phyloP scores from a whole-genome alignment of 202 grass and related monocot genomes.

The Elaeis oleifera region DNA sequence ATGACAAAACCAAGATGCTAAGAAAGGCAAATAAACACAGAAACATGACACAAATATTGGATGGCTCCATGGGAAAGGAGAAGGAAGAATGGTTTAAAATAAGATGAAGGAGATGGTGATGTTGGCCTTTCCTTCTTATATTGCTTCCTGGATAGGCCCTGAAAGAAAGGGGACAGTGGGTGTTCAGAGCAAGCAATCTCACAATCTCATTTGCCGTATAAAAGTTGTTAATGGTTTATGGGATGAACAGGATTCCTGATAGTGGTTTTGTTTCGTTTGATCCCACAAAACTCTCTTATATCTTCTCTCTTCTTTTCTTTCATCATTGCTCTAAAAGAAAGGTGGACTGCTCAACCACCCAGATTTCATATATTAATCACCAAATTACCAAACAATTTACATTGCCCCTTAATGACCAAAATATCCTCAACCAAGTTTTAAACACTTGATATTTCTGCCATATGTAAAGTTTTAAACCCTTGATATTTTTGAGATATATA shows the following conservation, averaged over 20 bases:
- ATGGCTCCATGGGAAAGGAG: slow-evolving; percentile 7
- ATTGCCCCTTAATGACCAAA: slow-evolving; percentile 16
- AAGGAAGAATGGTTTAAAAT: slow-evolving; percentile 23
- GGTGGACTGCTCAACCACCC: slow-evolving; percentile 35
- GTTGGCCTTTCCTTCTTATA: slow-evolving; percentile 9
- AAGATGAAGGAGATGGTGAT: slow-evolving; percentile 22
- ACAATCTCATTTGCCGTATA: slow-evolving; percentile 36
- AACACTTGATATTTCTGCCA: slow-evolving; percentile 4
- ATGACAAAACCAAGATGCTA: too few relatives aligned
- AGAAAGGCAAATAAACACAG: not conserved
- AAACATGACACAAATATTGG: slow-evolving; percentile 22
- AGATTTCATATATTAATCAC: slow-evolving; percentile 36
- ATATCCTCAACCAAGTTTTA: slow-evolving; percentile 16
- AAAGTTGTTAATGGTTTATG: slow-evolving; percentile 32
- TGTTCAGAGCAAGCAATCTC: slow-evolving; percentile 35
- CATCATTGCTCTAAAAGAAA: slow-evolving; percentile 25
- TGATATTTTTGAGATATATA: too few relatives aligned
- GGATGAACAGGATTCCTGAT: slow-evolving; percentile 29
- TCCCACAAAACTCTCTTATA: slow-evolving; percentile 42
- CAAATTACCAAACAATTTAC: slow-evolving; percentile 25
- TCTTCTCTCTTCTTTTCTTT: slow-evolving; percentile 24
- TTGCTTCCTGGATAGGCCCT: slow-evolving; percentile 27
- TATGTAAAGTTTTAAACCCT: too few relatives aligned
- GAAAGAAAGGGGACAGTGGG: slow-evolving; percentile 28
- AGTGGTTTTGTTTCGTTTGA: slow-evolving; percentile 43